phyloP scores from a whole-genome alignment of 768 basidiomycete genomes.

The Tricholoma saponaceum region DNA sequence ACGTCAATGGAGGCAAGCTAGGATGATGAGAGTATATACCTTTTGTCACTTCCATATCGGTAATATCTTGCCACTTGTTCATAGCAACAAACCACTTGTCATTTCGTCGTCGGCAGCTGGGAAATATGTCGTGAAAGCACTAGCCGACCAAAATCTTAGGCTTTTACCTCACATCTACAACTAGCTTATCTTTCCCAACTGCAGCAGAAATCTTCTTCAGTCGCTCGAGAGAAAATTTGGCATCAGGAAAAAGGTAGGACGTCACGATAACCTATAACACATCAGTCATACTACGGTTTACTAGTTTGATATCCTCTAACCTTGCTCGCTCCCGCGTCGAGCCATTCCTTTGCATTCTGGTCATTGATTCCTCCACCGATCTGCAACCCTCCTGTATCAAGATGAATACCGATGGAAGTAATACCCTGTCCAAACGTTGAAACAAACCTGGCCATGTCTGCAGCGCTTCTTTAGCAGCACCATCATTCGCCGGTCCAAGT shows the following conservation, averaged over 20 bases:
- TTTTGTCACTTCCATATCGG: constrained; percentile 87
- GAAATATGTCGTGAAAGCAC: background rate
- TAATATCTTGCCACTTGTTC: constrained; percentile 98
- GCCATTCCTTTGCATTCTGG: constrained; percentile 78
- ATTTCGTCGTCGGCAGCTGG: constrained; percentile 76
- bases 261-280: constrained; percentile 87
- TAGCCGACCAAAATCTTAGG: background rate
- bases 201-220: constrained; percentile 55
- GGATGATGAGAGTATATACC: constrained; percentile 36
- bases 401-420: constrained; percentile 9
- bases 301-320: constrained; percentile 26
- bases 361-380: constrained; percentile 91
- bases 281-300: background rate
- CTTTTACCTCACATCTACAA: constrained; percentile 88
- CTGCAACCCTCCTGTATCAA: constrained; percentile 65
- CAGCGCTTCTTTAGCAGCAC: constrained; percentile 83
- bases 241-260: constrained; percentile 88
- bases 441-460: constrained; percentile 80
- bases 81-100: constrained; percentile 91
- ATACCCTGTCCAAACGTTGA: background rate
- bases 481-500: constrained; percentile 86
- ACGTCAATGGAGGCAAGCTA: background rate
- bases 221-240: constrained; percentile 70
- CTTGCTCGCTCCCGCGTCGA: constrained; percentile 88
- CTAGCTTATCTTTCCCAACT: constrained; percentile 82